Evolutionary conservation across 495 filamentous ascomycete species (phyloP), one percentile per base, ranked within the genome.

Genomic region (Daldinia decipiens): DNA sequence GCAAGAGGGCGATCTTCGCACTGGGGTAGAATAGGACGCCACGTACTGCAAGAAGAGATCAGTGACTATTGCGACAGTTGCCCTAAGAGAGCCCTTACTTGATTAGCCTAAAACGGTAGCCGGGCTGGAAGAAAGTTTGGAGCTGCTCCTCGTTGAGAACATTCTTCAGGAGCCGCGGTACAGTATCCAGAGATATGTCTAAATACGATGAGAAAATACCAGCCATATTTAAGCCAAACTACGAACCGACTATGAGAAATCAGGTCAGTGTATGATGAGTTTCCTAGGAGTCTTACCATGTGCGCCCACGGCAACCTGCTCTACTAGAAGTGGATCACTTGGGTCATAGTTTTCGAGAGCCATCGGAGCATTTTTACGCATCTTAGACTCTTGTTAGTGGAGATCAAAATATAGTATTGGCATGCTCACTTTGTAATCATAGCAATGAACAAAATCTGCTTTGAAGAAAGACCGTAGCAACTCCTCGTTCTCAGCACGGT

Each of bases 151-250:
- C 62, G 27, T 39, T 65, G 19, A 65, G 40, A 17, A 65, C 31
- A 7, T 32, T 51, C 21, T 65, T 65, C 11, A 65, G 11, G 15
- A 65, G 53, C 1, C 62, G 62, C 19, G 62, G 62, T 39, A 65
- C 40, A 19, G 62, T 65, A 40, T 65, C 62, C 2, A 65, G 54
- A 58, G 62, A 65, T 6, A 65, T 65, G 8, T 65, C 62, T 65
- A 31, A 7, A 4, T 2, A 17, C 5, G 3, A 31, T 65, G 11
- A 65, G 62, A 58, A 59, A 0, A 21, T 4, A 8, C 13, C 15
- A 39, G n/a, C 5, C 17, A 15, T 6, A 0, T 31, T 15, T 47
- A 7, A 6, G 11, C 29, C 47, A 21, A 27, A 39, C 31, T 52
- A 59, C 62, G 17, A n/a, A 65, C 62, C 62, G 27, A 65, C 62